These are phyloP conservation scores for Aspergillus felis DNA, from an alignment of 2,329 filamentous ascomycete species.

Conservation along the genomic window DNA sequence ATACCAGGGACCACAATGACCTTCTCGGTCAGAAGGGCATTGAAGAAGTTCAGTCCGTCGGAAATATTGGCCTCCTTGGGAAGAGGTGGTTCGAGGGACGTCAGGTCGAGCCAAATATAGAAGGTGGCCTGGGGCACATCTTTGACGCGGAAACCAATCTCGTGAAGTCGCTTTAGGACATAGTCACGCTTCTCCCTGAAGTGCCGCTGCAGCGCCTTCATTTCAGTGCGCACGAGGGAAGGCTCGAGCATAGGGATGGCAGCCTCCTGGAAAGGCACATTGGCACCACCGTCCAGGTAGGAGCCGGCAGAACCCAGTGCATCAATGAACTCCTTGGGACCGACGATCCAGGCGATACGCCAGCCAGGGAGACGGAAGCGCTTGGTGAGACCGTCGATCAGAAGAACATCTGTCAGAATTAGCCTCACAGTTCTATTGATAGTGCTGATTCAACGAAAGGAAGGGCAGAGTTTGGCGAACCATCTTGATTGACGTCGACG, in stretches of 20 bases:
- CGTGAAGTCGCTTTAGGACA: constrained; percentile 70
- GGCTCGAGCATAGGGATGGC: constrained; percentile 93
- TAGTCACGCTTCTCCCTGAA: constrained; percentile 94
- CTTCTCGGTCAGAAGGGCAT: constrained; percentile 87
- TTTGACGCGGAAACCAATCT: constrained; percentile 84
- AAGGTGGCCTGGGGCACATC: constrained; percentile 88
- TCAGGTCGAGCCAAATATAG: constrained; percentile 75
- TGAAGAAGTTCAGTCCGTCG: constrained; percentile 95
- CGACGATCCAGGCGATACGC: constrained; percentile 94
- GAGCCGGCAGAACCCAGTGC: constrained; percentile 89
- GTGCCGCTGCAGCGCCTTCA: constrained; percentile 82
- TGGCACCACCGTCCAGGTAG: constrained; percentile 91
- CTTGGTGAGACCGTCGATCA: constrained; percentile 95
- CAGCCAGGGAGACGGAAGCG: constrained; percentile 93
- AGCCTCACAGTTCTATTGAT: neutral
- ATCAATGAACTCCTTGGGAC: constrained; percentile 93
- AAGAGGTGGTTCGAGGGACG: constrained; percentile 49
- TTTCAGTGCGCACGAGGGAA: constrained; percentile 72
- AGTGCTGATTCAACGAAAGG: neutral
- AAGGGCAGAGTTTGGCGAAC: constrained; percentile 19
- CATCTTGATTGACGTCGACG: constrained; percentile 78
- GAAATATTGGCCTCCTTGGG: constrained; percentile 65
- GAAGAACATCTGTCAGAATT: constrained; percentile 64
- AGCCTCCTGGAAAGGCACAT: constrained; percentile 92
- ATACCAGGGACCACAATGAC: constrained; percentile 96